These are phyloP conservation scores for Neobulgaria alba DNA, from an alignment of 2,329 filamentous ascomycete genomes.

Conservation along the genomic window DNA sequence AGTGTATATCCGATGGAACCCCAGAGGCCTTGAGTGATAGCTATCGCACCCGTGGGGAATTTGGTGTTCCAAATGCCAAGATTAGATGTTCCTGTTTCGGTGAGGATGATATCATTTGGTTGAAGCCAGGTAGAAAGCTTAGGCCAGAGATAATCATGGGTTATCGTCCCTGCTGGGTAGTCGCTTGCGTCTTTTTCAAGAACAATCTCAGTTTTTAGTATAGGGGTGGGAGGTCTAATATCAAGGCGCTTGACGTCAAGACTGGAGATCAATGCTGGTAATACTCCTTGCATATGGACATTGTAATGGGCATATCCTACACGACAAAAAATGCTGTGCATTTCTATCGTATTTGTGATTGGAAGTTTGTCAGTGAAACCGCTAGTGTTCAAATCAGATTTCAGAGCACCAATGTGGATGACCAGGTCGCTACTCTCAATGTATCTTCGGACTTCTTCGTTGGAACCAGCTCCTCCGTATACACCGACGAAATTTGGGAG, in stretches of 20 bases:
- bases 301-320: conserved; percentile 69
- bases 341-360: conserved; percentile 65
- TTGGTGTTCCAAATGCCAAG: conserved; percentile 78
- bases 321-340: conserved; percentile 62
- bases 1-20: conserved; percentile 55
- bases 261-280: conserved; percentile 47
- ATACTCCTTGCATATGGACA: conserved; percentile 66
- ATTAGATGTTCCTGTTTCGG: conserved; percentile 77
- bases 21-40: conserved; percentile 68
- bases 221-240: conserved; percentile 45
- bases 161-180: conserved; percentile 35
- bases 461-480: conserved; percentile 68
- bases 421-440: conserved; percentile 62
- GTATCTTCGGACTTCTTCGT: conserved; percentile 48
- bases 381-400: conserved; percentile 30
- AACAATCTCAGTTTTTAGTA: conserved; percentile 6
- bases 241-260: conserved; percentile 1
- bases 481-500: conserved; percentile 70
- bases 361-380: conserved; percentile 71
- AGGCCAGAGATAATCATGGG: conserved; percentile 67
- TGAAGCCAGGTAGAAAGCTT: conserved; percentile 61
- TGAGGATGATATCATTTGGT: conserved; percentile 65
- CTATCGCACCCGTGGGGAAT: conserved; percentile 64
- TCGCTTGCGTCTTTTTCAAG: neutral
- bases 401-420: conserved; percentile 55